Percentiles rank a stretch among this genome's conserved stretches.
Conservation (phyloP, 305 asterid species). For the Ilex paraguariensis region DNA sequence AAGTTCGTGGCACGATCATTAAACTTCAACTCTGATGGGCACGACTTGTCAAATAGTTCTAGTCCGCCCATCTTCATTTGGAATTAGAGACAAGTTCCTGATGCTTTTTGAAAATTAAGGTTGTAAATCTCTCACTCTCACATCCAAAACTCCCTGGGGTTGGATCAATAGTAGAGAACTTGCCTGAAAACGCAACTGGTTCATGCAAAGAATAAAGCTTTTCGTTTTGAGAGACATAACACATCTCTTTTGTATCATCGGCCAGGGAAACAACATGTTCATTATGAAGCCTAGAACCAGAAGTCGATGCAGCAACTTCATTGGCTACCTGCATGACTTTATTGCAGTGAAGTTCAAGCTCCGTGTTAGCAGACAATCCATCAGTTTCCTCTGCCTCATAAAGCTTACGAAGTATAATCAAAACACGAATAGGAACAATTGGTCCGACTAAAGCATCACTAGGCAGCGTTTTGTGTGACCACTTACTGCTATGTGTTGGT, state of each 20-base stretch:
- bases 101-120: constrained; percentile 37
- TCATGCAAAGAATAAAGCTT: constrained; percentile 32
- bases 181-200: constrained; percentile 32
- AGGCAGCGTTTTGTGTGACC: constrained; percentile 40
- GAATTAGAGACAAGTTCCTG: constrained; percentile 23
- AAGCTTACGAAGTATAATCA: constrained; percentile 44
- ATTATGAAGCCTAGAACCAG: constrained; percentile 23
- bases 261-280: constrained; percentile 50
- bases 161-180: constrained; percentile 11
- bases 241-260: constrained; percentile 41
- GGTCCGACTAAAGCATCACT: constrained; percentile 38
- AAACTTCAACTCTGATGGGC: constrained; percentile 53
- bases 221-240: constrained; percentile 13
- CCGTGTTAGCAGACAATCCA: constrained; percentile 38
- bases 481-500: too few species aligned
- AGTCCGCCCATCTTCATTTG: constrained; percentile 30
- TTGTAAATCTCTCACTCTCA: constrained; percentile 26
- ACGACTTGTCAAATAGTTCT: constrained; percentile 49
- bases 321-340: constrained; percentile 38
- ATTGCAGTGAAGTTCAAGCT: constrained; percentile 38
- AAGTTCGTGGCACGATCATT: constrained; percentile 16
- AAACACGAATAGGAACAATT: constrained; percentile 47
- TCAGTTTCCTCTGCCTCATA: constrained; percentile 32
- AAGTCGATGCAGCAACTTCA: constrained; percentile 23
- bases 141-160: constrained; percentile 9